phyloP scores from a whole-genome alignment of 345 rosid genomes.

The Eucalyptus tenuipes region DNA sequence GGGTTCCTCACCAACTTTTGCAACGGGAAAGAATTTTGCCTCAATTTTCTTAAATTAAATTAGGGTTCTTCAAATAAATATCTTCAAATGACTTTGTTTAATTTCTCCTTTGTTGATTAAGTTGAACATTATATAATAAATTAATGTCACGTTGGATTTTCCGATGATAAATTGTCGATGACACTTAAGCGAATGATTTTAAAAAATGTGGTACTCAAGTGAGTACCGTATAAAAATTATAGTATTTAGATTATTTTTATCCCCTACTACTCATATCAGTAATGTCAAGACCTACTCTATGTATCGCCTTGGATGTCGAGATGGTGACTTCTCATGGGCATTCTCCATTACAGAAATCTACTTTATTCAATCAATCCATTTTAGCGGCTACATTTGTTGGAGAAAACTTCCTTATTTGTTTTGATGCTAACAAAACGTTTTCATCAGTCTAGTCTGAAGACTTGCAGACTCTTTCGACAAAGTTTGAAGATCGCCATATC shows the following conservation, averaged over 20 bases:
- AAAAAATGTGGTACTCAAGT: background rate
- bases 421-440: too few relatives aligned
- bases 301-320: background rate
- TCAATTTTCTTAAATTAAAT: background rate
- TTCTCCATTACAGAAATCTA: background rate
- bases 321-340: background rate
- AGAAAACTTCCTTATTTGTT: too few relatives aligned
- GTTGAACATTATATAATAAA: background rate
- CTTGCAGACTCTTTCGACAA: too few relatives aligned
- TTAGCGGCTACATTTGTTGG: background rate
- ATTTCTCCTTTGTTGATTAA: background rate
- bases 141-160: too few relatives aligned
- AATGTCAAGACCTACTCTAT: background rate
- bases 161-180: background rate
- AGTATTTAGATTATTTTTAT: too few relatives aligned
- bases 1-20: background rate
- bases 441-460: too few relatives aligned
- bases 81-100: too few relatives aligned
- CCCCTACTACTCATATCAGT: background rate
- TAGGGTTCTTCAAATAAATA: background rate
- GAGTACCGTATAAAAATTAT: background rate
- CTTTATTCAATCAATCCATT: background rate
- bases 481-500: too few relatives aligned
- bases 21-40: background rate
- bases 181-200: too few relatives aligned